A percentile compares a stretch with the other conserved stretches of the same genome.
Conservation (phyloP, 176 grass and related monocot species). For the Guadua angustifolia region DNA sequence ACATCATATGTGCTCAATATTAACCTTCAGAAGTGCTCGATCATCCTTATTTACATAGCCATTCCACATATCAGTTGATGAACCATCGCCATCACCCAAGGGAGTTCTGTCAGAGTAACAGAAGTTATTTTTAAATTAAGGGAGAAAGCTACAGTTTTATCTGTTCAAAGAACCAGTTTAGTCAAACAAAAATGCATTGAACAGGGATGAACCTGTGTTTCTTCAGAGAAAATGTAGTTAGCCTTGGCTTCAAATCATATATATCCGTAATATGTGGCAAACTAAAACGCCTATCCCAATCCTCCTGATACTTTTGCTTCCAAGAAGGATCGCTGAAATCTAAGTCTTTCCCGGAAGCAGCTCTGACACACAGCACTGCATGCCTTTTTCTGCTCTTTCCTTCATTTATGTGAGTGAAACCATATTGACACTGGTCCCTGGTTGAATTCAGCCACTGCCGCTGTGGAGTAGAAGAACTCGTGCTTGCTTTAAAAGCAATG, state of each 20-base stretch:
- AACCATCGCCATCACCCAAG: constrained; percentile 49
- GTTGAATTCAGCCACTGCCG: constrained; percentile 20
- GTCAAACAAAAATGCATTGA: constrained; percentile 10
- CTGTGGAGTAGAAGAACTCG: constrained; percentile 5
- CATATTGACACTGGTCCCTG: constrained; percentile 7
- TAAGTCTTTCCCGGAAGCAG: constrained; percentile 51
- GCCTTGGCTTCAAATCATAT: constrained; percentile 78
- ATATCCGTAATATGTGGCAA: constrained; percentile 89
- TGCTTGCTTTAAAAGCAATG: constrained; percentile 50
- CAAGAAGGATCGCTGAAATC: constrained; percentile 76
- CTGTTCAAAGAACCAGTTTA: constrained; percentile 14
- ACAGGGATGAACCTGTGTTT: constrained; percentile 64
- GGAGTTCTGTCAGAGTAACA: constrained; percentile 62
- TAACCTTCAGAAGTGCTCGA: constrained; percentile 91
- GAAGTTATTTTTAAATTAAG: not conserved
- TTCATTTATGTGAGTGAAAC: constrained; percentile 49
- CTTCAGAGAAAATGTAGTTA: constrained; percentile 82
- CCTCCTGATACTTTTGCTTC: constrained; percentile 73
- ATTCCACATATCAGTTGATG: constrained; percentile 59
- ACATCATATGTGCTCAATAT: constrained; percentile 32
- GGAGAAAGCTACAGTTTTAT: constrained; percentile 23
- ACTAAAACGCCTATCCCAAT: constrained; percentile 73
- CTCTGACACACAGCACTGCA: constrained; percentile 34
- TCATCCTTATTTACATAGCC: constrained; percentile 92
- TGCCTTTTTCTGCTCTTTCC: constrained; percentile 44